Evolutionary conservation across 805 yeast species (phyloP).

Genomic region (Babjeviella inositovora): DNA sequence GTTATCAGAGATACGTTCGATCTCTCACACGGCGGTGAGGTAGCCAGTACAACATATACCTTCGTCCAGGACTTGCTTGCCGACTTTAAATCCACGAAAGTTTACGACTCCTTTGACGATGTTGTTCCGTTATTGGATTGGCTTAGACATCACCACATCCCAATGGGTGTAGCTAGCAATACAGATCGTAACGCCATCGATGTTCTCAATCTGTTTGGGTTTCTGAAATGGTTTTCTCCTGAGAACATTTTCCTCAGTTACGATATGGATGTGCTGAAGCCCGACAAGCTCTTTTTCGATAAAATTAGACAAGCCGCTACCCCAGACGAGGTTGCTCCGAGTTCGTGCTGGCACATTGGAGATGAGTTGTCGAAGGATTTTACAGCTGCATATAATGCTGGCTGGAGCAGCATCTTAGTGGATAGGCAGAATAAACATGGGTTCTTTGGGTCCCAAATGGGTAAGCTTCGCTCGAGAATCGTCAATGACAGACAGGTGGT

Average conservation of each 20-base stretch:
- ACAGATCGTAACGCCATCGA: constrained; percentile 39
- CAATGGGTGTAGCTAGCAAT: constrained; percentile 35
- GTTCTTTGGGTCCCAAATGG: constrained; percentile 1
- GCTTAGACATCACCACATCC: constrained; percentile 13
- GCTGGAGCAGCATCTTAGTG: constrained; percentile 44
- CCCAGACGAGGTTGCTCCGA: constrained; percentile 6
- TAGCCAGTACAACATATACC: constrained; percentile 9
- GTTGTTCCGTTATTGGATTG: constrained; percentile 24
- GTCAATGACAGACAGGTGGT: no score
- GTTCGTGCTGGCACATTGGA: constrained; percentile 47
- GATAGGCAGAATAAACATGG: constrained; percentile 22
- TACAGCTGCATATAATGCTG: constrained; percentile 31
- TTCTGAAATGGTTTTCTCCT: constrained; percentile 20
- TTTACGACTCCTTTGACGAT: constrained; percentile 38
- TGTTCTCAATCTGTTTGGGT: constrained; percentile 27
- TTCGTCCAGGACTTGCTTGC: constrained; percentile 26
- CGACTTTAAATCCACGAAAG: constrained; percentile 31
- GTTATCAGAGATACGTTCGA: constrained; percentile 26
- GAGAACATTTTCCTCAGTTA: constrained; percentile 33
- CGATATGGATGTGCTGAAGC: constrained; percentile 37
- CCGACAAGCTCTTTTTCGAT: constrained; percentile 29
- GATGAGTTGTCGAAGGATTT: constrained; percentile 43
- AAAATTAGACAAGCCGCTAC: constrained; percentile 12
- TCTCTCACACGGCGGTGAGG: constrained; percentile 9
- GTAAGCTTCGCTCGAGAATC: no score